Conservation (phyloP, 2,329 filamentous ascomycete species). For the Trichoderma endophyticum region DNA sequence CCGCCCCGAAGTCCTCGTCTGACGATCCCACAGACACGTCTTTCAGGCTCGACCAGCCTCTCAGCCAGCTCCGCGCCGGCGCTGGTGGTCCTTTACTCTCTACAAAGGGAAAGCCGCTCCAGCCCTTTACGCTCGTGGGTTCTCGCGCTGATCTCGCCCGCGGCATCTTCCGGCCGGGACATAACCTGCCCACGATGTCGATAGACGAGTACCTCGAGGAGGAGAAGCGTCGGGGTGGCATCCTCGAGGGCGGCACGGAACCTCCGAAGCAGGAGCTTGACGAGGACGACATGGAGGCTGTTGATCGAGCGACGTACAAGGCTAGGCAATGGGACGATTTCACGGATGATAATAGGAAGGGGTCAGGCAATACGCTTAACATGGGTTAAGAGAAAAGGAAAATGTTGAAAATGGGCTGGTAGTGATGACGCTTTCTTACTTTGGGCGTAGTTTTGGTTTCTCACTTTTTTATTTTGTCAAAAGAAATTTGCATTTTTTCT, state of each 20-base stretch:
- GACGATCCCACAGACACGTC: slow-evolving; percentile 45
- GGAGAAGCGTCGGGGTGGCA: slow-evolving; percentile 76
- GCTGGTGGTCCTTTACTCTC: slow-evolving; percentile 71
- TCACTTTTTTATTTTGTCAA: background rate
- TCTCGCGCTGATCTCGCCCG: slow-evolving; percentile 70
- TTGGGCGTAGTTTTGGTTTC: background rate
- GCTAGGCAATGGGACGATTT: slow-evolving; percentile 95
- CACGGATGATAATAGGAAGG: slow-evolving; percentile 81
- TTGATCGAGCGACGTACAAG: slow-evolving; percentile 88
- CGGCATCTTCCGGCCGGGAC: slow-evolving; percentile 84
- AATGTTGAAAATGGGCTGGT: background rate
- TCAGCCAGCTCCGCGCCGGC: slow-evolving; percentile 49
- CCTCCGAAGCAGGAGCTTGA: slow-evolving; percentile 69
- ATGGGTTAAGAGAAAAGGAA: slow-evolving; percentile 47
- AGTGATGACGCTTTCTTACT: background rate
- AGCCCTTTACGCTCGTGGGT: slow-evolving; percentile 84
- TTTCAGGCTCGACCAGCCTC: slow-evolving; percentile 68
- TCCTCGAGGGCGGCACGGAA: slow-evolving; percentile 87
- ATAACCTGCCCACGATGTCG: slow-evolving; percentile 94
- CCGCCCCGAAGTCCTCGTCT: slow-evolving; percentile 27
- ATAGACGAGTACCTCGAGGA: slow-evolving; percentile 98
- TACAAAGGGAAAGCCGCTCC: slow-evolving; percentile 75
- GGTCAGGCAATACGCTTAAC: slow-evolving; percentile 79
- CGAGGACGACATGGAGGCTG: slow-evolving; percentile 86
- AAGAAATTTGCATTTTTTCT: background rate